A percentile compares a stretch with the other conserved stretches of the same genome.
Evolutionary conservation across 2,329 filamentous ascomycete genomes (phyloP).

Genomic region (Cyphellophora attinorum): DNA sequence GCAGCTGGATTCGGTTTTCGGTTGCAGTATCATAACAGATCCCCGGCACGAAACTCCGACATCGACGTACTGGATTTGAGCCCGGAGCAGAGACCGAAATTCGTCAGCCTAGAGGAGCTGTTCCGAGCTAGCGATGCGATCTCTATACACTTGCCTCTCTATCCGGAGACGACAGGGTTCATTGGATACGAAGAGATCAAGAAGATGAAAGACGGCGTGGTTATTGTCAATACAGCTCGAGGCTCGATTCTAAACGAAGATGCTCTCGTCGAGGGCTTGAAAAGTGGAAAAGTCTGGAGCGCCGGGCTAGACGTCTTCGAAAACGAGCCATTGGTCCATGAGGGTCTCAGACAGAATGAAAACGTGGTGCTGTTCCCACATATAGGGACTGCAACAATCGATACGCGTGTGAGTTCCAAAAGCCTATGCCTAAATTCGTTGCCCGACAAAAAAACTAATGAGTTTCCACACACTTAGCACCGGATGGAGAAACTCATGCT

Average conservation of each 20-base stretch:
- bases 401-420: too few relatives aligned
- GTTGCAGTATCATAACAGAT: conserved; percentile 20
- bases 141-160: conserved; percentile 71
- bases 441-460: too few relatives aligned
- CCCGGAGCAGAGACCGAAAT: too few relatives aligned
- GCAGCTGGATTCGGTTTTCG: conserved; percentile 20
- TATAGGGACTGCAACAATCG: too few relatives aligned
- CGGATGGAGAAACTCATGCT: too few relatives aligned
- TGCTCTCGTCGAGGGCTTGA: conserved; percentile 37
- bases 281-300: conserved; percentile 34
- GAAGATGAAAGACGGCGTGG: conserved; percentile 38
- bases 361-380: too few relatives aligned
- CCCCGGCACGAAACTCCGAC: conserved; percentile 11
- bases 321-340: conserved; percentile 44
- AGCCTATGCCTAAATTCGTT: too few relatives aligned
- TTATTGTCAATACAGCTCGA: conserved; percentile 44
- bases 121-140: conserved; percentile 63
- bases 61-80: conserved; percentile 29
- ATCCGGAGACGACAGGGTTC: conserved; percentile 63
- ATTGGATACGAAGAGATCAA: too few relatives aligned
- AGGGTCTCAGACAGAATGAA: too few relatives aligned
- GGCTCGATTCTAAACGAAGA: conserved; percentile 45
- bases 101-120: conserved; percentile 65
- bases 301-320: conserved; percentile 48
- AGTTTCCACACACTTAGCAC: too few relatives aligned